Evolutionary conservation across 257 asterid species (phyloP).

Genomic region (Plectranthus barbatus): DNA sequence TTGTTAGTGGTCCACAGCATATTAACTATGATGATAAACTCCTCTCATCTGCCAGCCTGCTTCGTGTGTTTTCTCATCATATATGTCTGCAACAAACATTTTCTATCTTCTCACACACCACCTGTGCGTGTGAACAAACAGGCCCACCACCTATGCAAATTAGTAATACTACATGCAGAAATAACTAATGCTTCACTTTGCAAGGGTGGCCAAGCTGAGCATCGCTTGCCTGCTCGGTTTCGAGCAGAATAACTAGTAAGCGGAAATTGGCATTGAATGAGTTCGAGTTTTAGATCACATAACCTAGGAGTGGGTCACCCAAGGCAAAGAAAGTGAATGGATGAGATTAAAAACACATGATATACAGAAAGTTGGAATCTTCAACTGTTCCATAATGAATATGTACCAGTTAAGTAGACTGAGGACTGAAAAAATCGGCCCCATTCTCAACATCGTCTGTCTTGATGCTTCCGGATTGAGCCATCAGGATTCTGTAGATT

Average conservation of each 20-base stretch:
- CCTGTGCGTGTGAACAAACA: neutral
- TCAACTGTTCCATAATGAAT: neutral
- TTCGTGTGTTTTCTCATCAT: neutral
- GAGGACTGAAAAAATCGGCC: slow-evolving; percentile 65
- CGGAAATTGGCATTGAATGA: neutral
- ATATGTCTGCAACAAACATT: neutral
- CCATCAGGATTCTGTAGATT: slow-evolving; percentile 85
- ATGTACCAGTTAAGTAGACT: slow-evolving; percentile 12
- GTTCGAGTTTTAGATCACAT: neutral
- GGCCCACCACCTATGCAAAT: neutral
- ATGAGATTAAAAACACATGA: neutral
- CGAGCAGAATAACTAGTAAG: neutral
- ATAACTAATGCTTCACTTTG: neutral
- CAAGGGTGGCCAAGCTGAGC: neutral
- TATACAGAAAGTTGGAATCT: slow-evolving; percentile 1
- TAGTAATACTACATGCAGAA: neutral
- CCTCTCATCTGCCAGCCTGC: slow-evolving; percentile 8
- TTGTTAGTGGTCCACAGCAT: neutral
- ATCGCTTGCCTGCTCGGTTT: neutral
- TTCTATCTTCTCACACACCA: neutral
- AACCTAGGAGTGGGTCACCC: neutral
- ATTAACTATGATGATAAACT: neutral
- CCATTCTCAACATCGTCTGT: slow-evolving; percentile 90
- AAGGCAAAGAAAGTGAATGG: neutral
- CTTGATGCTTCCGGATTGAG: slow-evolving; percentile 62